phyloP scores from a whole-genome alignment of 129 eudicot genomes.

The Smallanthus sonchifolius region DNA sequence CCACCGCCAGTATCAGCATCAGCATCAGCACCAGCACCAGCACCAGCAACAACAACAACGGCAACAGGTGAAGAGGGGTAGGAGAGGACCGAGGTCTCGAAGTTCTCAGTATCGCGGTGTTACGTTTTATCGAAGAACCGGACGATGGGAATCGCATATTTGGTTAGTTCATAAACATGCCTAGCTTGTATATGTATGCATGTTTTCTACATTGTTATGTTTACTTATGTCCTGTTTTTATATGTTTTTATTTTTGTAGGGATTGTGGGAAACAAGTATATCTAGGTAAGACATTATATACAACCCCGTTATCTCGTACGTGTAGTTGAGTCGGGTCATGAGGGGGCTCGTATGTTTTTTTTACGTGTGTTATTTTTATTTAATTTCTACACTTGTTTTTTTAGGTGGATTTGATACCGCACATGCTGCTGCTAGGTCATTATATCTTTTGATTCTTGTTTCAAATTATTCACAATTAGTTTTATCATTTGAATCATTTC shows the following conservation, averaged over 20 bases:
- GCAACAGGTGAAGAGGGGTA: constrained; percentile 53
- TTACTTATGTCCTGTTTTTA: constrained; percentile 7
- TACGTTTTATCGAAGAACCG: constrained; percentile 86
- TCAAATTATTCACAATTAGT: not conserved
- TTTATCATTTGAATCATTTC: not conserved
- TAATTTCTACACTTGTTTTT: constrained; percentile 9
- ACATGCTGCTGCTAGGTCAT: constrained; percentile 43
- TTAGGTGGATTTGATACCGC: constrained; percentile 60
- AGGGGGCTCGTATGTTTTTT: too few relatives aligned
- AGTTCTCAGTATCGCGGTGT: constrained; percentile 91
- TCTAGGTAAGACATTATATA: too few relatives aligned
- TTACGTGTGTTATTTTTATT: not conserved
- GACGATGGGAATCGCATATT: constrained; percentile 92
- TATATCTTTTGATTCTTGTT: not conserved
- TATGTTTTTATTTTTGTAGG: constrained; percentile 49
- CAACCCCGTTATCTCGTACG: too few relatives aligned
- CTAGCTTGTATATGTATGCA: not conserved
- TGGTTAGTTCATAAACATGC: constrained; percentile 38
- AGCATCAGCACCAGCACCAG: constrained; percentile 21
- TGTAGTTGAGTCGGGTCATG: not conserved
- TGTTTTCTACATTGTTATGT: not conserved
- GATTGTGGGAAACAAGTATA: constrained; percentile 87
- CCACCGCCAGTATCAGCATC: constrained; percentile 29
- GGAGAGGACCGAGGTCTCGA: constrained; percentile 85
- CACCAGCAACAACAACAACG: too few relatives aligned